These are phyloP conservation scores for Dactylellina leptospora DNA, from an alignment of 2,329 filamentous ascomycete species.

Conservation along the genomic window DNA sequence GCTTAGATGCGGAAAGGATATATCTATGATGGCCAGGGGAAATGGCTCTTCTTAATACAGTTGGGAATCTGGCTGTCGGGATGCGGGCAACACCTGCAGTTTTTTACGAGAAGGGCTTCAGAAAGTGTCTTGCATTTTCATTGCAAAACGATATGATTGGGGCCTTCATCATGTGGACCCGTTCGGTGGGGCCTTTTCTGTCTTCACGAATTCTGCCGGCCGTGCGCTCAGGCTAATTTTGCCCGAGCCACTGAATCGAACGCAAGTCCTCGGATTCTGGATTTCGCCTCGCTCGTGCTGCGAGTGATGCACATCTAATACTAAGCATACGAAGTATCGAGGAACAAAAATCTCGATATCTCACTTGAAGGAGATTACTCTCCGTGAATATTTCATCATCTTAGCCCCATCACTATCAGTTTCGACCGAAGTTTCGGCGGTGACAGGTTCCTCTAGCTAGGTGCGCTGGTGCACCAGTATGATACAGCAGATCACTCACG, in stretches of 20 bases:
- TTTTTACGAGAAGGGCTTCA: background rate
- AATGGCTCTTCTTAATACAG: constrained; percentile 32
- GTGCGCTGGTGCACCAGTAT: too few species aligned
- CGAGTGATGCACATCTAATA: background rate
- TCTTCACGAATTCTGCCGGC: constrained; percentile 39
- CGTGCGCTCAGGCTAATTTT: constrained; percentile 40
- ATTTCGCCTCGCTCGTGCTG: constrained; percentile 10
- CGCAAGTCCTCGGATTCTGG: background rate
- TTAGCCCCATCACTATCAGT: too few species aligned
- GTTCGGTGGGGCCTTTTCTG: constrained; percentile 18
- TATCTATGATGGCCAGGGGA: constrained; percentile 22
- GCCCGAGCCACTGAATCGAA: background rate
- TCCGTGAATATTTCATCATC: too few species aligned
- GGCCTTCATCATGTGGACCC: constrained; percentile 17
- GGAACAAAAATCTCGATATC: too few species aligned
- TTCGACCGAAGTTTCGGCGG: too few species aligned
- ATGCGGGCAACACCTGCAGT: constrained; percentile 7
- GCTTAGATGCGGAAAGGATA: background rate
- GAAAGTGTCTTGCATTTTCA: constrained; percentile 23
- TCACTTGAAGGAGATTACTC: too few species aligned
- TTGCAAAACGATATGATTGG: constrained; percentile 34
- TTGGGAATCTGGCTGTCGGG: constrained; percentile 14
- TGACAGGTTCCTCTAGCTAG: too few species aligned
- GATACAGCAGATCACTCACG: too few species aligned
- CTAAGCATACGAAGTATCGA: too few species aligned